A percentile compares a stretch with the other conserved stretches of the same genome.
phyloP scores from a whole-genome alignment of 352 stramenopile species.

The Phytophthora agathidicida region DNA sequence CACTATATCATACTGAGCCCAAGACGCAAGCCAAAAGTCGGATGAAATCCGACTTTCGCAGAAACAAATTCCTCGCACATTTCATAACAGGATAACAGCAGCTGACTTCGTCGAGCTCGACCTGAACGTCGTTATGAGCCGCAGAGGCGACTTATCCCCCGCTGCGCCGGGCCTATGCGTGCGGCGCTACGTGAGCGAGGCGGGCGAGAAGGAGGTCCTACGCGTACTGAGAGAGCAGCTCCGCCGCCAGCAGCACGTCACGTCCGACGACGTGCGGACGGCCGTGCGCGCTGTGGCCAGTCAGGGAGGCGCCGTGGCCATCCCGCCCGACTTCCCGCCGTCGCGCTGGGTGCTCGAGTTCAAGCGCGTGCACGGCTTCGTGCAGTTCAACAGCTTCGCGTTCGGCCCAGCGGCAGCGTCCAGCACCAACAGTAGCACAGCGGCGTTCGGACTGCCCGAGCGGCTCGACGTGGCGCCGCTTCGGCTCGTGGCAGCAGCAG shows the following conservation, averaged over 20 bases:
- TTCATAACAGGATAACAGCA: neutral
- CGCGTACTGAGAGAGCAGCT: slow-evolving; percentile 57
- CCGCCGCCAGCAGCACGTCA: slow-evolving; percentile 51
- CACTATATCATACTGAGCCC: too few species aligned
- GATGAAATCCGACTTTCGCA: slow-evolving; percentile 3
- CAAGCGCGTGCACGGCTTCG: slow-evolving; percentile 50
- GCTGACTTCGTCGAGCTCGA: too few species aligned
- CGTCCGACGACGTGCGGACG: slow-evolving; percentile 62
- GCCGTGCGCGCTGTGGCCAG: slow-evolving; percentile 58
- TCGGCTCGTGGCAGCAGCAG: slow-evolving; percentile 4
- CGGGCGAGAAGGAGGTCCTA: slow-evolving; percentile 52
- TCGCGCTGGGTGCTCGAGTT: slow-evolving; percentile 55
- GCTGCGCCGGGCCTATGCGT: neutral
- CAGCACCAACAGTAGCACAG: slow-evolving; percentile 1
- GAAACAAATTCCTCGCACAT: too few species aligned
- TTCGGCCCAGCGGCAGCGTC: neutral
- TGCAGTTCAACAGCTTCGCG: slow-evolving; percentile 6
- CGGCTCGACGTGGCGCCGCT: neutral
- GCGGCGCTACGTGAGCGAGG: slow-evolving; percentile 32
- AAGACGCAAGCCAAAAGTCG: slow-evolving; percentile 1
- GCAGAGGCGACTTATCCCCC: neutral
- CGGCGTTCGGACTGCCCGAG: slow-evolving; percentile 8
- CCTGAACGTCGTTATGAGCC: too few species aligned
- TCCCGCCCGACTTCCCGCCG: slow-evolving; percentile 58
- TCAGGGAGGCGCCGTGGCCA: slow-evolving; percentile 26